These are phyloP conservation scores for Elsinoe fawcettii DNA, from an alignment of 2,329 filamentous ascomycete species.

Conservation along the genomic window DNA sequence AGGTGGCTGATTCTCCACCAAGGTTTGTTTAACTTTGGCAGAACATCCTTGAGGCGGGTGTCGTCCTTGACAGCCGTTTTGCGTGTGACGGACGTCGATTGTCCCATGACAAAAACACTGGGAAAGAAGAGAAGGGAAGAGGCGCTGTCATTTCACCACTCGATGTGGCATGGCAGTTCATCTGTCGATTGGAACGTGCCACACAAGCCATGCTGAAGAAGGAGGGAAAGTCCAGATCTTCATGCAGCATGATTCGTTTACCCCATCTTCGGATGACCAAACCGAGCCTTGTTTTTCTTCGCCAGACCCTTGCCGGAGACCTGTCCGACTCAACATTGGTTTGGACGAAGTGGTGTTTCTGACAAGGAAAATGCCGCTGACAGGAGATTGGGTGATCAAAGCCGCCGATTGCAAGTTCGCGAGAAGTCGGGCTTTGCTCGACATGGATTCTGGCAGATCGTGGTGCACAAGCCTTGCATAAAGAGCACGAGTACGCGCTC, in stretches of 20 bases:
- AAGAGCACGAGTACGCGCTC: neutral
- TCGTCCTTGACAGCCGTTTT: constrained; percentile 3
- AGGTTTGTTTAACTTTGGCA: neutral
- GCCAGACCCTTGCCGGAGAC: neutral
- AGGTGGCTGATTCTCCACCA: constrained; percentile 7
- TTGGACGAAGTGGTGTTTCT: neutral
- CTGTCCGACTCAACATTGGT: neutral
- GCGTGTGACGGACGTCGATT: neutral
- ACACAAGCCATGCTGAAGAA: neutral
- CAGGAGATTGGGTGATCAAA: neutral
- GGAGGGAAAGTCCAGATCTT: neutral
- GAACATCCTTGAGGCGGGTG: constrained; percentile 10
- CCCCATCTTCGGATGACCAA: neutral
- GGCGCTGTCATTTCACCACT: neutral
- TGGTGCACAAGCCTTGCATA: neutral
- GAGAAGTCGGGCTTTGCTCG: neutral
- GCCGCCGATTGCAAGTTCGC: neutral
- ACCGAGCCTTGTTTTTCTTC: constrained; percentile 2
- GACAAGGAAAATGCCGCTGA: neutral
- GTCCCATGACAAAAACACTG: neutral
- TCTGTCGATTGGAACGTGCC: neutral
- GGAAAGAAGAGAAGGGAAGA: neutral
- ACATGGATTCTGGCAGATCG: neutral
- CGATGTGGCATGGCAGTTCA: neutral
- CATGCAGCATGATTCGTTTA: constrained; percentile 1